Evolutionary conservation across 805 yeast genomes (phyloP), one percentile per base, ranked within the genome.

Genomic region (Candida bentonensis): DNA sequence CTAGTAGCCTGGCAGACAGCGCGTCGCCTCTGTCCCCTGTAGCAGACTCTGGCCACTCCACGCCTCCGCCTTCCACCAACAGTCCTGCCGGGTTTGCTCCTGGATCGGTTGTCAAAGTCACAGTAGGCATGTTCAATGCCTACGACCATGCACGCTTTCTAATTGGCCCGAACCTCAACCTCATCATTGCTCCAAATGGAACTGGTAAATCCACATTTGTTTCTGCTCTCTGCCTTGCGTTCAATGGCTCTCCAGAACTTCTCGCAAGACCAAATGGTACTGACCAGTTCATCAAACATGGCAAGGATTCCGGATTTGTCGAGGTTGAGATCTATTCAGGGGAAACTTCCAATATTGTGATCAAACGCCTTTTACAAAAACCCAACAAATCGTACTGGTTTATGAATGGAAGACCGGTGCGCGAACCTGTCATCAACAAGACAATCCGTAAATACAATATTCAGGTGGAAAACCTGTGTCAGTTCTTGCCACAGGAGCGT

Each of bases 151-250:
- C n/a, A 9, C 17, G n/a, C n/a, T 30, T 30, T n/a, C n/a, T 9
- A 9, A 11, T 89, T 46, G 82, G 89, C 0, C 96, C 96, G 0
- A 69, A 79, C 1, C 68, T 92, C 57, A 92, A 92, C 57, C 76
- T 92, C 79, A 82, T 92, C 46, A 81, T 92, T 44, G 98, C 96
- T 0, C 96, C 96, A 11, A 92, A 92, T 59, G 99, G 99, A 27
- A 76, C 95, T 0, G 98, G 98, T 4, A 92, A 92, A 56, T 79
- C 92, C 30, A 86, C 97, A 0, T 75, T 92, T 54, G 88, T 92
- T 3, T 84, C 96, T 48, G 97, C 96, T 0, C 75, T 89, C 1
- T 89, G 95, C 57, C 67, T 92, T 26, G 95, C 96, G 0, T 64
- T 92, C 15, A 89, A 81, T 1, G 97, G 96, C 1, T 76, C 73